These are phyloP conservation scores for Tagetes erecta DNA, from an alignment of 129 eudicot genomes.

Conservation along the genomic window DNA sequence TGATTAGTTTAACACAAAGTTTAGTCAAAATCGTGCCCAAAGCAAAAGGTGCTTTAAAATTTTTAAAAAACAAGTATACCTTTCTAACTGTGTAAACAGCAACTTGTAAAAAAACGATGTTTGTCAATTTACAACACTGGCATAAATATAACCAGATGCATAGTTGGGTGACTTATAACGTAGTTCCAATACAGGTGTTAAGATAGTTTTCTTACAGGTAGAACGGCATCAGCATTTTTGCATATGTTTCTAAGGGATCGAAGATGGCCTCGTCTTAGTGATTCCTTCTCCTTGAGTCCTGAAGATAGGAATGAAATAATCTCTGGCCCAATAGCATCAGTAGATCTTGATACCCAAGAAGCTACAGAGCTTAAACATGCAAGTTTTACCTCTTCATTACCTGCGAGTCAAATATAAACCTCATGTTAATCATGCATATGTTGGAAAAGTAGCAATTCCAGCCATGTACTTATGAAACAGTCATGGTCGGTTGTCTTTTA, in stretches of 20 bases:
- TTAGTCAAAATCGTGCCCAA: neutral
- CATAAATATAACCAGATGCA: neutral
- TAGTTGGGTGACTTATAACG: neutral
- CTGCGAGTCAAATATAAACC: conserved; percentile 44
- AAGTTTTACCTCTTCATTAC: conserved; percentile 96
- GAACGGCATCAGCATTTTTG: conserved; percentile 71
- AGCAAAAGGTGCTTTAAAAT: neutral
- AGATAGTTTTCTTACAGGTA: conserved; percentile 49
- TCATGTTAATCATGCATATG: neutral
- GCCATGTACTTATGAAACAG: neutral
- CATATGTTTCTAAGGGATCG: conserved; percentile 67
- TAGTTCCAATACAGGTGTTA: neutral
- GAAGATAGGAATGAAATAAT: conserved; percentile 62
- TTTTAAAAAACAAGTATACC: neutral
- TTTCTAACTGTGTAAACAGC: neutral
- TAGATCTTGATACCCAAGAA: conserved; percentile 74
- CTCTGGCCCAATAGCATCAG: conserved; percentile 62
- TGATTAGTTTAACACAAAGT: neutral
- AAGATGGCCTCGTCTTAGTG: conserved; percentile 83
- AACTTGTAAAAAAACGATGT: neutral
- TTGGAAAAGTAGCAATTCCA: conserved; percentile 8
- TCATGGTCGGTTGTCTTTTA: neutral
- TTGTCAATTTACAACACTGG: neutral
- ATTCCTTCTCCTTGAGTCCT: conserved; percentile 95
- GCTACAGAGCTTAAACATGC: conserved; percentile 75